Percentiles rank a stretch among this genome's conserved stretches.
Conservation (phyloP, 495 filamentous ascomycete species). For the Bathelium albidoporum region DNA sequence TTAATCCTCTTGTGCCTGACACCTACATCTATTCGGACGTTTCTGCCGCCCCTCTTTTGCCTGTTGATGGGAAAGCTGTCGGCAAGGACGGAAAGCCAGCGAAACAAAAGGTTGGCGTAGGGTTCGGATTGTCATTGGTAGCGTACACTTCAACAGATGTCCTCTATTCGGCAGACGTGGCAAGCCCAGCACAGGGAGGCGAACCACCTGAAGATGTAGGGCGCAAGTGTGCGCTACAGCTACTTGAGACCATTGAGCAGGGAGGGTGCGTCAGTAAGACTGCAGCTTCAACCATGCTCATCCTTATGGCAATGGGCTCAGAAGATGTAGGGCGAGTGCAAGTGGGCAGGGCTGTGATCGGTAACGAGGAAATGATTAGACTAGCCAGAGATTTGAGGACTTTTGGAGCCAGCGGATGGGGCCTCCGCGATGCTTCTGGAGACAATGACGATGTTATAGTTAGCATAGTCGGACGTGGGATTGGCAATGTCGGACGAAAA, state of each 20-base stretch:
- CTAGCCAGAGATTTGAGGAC: slow-evolving; percentile 71
- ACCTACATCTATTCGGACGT: slow-evolving; percentile 77
- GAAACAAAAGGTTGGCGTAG: slow-evolving; percentile 67
- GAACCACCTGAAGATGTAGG: slow-evolving; percentile 84
- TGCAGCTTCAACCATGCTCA: slow-evolving; percentile 61
- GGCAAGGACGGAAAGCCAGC: slow-evolving; percentile 48
- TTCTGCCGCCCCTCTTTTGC: slow-evolving; percentile 60
- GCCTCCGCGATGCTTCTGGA: slow-evolving; percentile 59
- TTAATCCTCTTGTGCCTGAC: slow-evolving; percentile 77
- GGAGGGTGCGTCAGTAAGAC: slow-evolving; percentile 71
- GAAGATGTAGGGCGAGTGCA: slow-evolving; percentile 59
- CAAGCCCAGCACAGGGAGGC: slow-evolving; percentile 70
- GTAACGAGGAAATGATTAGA: slow-evolving; percentile 64
- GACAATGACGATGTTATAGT: slow-evolving; percentile 67
- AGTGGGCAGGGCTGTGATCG: slow-evolving; percentile 66
- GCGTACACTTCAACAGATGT: slow-evolving; percentile 82
- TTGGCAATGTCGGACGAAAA: slow-evolving; percentile 93
- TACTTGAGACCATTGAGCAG: slow-evolving; percentile 69
- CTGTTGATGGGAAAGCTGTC: slow-evolving; percentile 28
- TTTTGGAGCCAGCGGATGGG: slow-evolving; percentile 83
- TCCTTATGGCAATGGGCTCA: slow-evolving; percentile 91
- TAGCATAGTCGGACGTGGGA: slow-evolving; percentile 84
- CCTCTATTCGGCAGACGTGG: slow-evolving; percentile 77
- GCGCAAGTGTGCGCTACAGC: slow-evolving; percentile 72
- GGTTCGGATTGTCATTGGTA: slow-evolving; percentile 82